Percentiles rank a stretch among this genome's conserved stretches.
Evolutionary conservation across 139 green algal species (phyloP).

Genomic region (Micractinium conductrix): DNA sequence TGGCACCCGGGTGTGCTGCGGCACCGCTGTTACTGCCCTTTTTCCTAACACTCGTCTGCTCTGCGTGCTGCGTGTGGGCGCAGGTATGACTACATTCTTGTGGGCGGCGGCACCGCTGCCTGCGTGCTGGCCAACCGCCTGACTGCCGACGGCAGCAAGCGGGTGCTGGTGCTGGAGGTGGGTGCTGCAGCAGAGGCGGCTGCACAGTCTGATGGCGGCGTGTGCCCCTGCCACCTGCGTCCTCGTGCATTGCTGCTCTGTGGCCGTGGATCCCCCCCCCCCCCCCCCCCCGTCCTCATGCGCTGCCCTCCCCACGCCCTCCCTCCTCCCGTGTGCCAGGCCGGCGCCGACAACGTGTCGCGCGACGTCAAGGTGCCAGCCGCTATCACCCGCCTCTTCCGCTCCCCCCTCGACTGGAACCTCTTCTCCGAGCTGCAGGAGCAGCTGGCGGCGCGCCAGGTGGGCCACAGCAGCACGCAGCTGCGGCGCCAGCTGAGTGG

Average conservation of each 20-base stretch:
- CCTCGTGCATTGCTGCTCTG: too few species aligned
- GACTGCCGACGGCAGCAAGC: conserved; percentile 75
- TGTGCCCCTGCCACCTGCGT: too few species aligned
- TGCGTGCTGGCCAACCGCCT: conserved; percentile 93
- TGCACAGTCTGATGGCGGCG: too few species aligned
- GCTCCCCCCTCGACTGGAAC: conserved; percentile 86
- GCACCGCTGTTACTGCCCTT: too few species aligned
- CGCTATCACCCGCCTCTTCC: conserved; percentile 84
- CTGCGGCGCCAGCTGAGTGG: neutral
- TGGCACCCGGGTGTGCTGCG: too few species aligned
- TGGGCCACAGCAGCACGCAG: neutral
- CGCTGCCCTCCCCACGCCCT: too few species aligned
- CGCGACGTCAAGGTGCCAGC: conserved; percentile 65
- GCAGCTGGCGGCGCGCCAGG: conserved; percentile 61
- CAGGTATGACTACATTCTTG: conserved; percentile 96
- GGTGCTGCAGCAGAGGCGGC: too few species aligned
- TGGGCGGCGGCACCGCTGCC: conserved; percentile 88
- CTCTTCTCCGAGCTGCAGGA: conserved; percentile 73
- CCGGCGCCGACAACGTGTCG: conserved; percentile 45
- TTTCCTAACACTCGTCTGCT: too few species aligned
- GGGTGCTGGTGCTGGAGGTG: conserved; percentile 86
- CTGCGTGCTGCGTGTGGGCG: too few species aligned
- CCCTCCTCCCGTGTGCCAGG: too few species aligned
- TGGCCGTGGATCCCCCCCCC: too few species aligned
- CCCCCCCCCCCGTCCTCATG: too few species aligned